Percentiles rank a stretch among this genome's conserved stretches.
Evolutionary conservation across 352 stramenopile genomes (phyloP).

Genomic region (Phytophthora fragariaefolia): DNA sequence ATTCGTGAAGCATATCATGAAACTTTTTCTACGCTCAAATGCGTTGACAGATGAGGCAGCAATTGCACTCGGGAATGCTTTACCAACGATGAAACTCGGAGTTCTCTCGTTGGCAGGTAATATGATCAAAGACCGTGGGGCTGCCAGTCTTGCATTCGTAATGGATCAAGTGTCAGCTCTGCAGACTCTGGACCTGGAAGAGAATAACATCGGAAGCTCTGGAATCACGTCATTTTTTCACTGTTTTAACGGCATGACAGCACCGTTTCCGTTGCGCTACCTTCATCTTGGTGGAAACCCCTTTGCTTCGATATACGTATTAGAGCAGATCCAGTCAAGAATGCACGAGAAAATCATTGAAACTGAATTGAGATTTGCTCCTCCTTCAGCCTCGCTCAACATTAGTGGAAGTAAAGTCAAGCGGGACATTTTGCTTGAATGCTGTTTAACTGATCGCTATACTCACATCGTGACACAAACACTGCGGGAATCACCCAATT

Average conservation of each 20-base stretch:
- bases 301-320: background rate
- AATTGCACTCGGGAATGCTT: conserved; percentile 19
- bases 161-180: conserved; percentile 46
- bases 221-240: conserved; percentile 49
- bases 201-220: conserved; percentile 55
- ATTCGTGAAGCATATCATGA: conserved; percentile 29
- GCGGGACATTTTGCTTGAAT: conserved; percentile 33
- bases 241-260: conserved; percentile 36
- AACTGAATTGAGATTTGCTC: conserved; percentile 29
- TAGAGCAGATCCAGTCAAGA: conserved; percentile 38
- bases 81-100: conserved; percentile 33
- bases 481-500: conserved; percentile 36
- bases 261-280: conserved; percentile 46
- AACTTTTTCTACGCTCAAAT: conserved; percentile 58
- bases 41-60: conserved; percentile 40
- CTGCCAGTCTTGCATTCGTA: conserved; percentile 52
- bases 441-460: conserved; percentile 40
- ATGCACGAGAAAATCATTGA: conserved; percentile 57
- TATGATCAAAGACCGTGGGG: conserved; percentile 42
- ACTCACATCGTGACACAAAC: conserved; percentile 21
- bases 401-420: conserved; percentile 40
- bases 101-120: conserved; percentile 59
- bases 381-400: conserved; percentile 5
- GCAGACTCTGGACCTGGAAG: conserved; percentile 53
- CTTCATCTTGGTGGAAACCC: conserved; percentile 47